phyloP scores from a whole-genome alignment of 1,284 basidiomycete genomes.

The Ustilago nuda region DNA sequence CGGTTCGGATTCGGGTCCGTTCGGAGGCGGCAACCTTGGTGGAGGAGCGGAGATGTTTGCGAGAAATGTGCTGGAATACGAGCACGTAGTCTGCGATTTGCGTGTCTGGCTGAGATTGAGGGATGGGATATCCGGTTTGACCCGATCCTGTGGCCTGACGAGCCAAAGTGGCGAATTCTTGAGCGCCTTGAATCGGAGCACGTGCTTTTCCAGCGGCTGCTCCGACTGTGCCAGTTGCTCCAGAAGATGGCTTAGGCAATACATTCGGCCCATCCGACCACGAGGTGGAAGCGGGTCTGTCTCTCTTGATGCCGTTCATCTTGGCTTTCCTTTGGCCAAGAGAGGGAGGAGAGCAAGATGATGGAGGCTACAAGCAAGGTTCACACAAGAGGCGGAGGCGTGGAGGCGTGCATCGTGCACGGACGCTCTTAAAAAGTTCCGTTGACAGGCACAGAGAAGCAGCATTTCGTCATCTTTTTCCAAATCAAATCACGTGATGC shows the following conservation, averaged over 20 bases:
- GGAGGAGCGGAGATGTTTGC: slow-evolving; percentile 34
- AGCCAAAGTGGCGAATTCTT: slow-evolving; percentile 8
- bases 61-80: slow-evolving; percentile 57
- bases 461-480: slow-evolving; percentile 4
- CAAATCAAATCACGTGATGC: not conserved
- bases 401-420: slow-evolving; percentile 11
- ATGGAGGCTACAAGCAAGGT: not conserved
- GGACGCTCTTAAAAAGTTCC: slow-evolving; percentile 4
- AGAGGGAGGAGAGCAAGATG: not conserved
- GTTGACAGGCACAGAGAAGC: not conserved
- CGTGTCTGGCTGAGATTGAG: slow-evolving; percentile 33
- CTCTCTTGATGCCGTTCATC: slow-evolving; percentile 47
- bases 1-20: slow-evolving; percentile 34
- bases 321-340: not conserved
- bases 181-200: slow-evolving; percentile 37
- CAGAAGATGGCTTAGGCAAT: slow-evolving; percentile 20
- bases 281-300: slow-evolving; percentile 6
- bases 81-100: slow-evolving; percentile 61
- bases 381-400: not conserved
- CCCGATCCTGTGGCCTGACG: not conserved
- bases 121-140: slow-evolving; percentile 21
- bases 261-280: slow-evolving; percentile 5
- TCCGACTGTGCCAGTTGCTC: not conserved
- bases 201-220: slow-evolving; percentile 31
- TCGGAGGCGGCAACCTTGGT: slow-evolving; percentile 47